Conservation (phyloP, 768 basidiomycete species). For the Calvatia gigantea region DNA sequence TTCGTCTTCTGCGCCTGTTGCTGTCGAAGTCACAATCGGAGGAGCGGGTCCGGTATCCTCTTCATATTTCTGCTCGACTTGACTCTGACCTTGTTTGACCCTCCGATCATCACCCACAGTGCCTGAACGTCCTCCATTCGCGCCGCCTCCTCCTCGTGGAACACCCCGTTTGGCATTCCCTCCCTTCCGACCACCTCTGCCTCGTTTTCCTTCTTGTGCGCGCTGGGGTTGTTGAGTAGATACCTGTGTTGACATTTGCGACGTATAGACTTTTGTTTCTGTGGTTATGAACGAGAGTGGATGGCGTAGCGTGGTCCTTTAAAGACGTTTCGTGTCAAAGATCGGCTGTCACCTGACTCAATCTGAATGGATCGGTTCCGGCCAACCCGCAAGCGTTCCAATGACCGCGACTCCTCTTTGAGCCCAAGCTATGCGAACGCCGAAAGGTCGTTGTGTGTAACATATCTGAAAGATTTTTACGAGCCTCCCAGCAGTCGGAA, state of each 20-base stretch:
- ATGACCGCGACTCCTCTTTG: too few relatives aligned
- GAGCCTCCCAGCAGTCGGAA: too few relatives aligned
- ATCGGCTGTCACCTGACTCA: too few relatives aligned
- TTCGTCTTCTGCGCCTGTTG: not conserved
- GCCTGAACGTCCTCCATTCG: not conserved
- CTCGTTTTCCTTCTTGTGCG: not conserved
- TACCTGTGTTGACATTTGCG: slow-evolving; percentile 5
- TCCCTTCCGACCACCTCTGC: not conserved
- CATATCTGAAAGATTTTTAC: too few relatives aligned
- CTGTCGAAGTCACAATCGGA: slow-evolving; percentile 6
- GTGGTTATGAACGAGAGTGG: too few relatives aligned
- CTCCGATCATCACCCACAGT: slow-evolving; percentile 1
- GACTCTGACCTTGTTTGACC: not conserved
- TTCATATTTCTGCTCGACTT: not conserved
- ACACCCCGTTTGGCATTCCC: not conserved
- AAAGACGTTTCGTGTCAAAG: too few relatives aligned
- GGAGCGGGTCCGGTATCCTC: not conserved
- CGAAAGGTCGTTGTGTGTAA: too few relatives aligned
- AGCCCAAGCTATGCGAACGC: too few relatives aligned
- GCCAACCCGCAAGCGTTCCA: too few relatives aligned
- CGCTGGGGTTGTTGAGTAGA: not conserved
- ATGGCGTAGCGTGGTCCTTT: too few relatives aligned
- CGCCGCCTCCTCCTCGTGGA: not conserved
- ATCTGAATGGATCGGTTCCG: too few relatives aligned
- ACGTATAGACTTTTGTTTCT: not conserved